phyloP scores from a whole-genome alignment of 164 flowering plant species.

The Akebia trifoliata region DNA sequence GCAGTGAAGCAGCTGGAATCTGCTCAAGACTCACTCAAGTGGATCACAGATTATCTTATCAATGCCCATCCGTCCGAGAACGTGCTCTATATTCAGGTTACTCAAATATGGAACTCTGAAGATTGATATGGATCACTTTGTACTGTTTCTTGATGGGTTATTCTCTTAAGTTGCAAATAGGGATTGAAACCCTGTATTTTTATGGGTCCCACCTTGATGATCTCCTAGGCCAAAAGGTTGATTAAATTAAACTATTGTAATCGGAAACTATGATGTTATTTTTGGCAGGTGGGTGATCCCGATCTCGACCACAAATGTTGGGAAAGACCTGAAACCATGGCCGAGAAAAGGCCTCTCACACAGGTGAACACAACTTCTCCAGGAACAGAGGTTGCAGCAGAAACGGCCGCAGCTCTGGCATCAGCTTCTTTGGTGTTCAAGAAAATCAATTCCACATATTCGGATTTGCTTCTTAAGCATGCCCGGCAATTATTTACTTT shows the following conservation, averaged over 20 bases:
- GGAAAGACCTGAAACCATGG: slow-evolving; percentile 82
- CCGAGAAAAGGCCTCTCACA: slow-evolving; percentile 60
- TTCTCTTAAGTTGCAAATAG: neutral
- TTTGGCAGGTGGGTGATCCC: slow-evolving; percentile 77
- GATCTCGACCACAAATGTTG: slow-evolving; percentile 76
- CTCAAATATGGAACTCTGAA: neutral
- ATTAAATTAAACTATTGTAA: neutral
- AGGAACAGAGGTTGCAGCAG: slow-evolving; percentile 93
- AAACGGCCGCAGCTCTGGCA: slow-evolving; percentile 94
- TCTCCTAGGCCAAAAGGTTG: neutral
- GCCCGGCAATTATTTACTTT: slow-evolving; percentile 66
- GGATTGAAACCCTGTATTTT: neutral
- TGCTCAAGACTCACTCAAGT: slow-evolving; percentile 72
- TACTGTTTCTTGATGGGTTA: neutral
- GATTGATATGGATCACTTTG: neutral
- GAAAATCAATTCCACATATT: slow-evolving; percentile 47
- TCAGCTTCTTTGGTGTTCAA: slow-evolving; percentile 85
- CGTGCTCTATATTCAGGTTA: slow-evolving; percentile 85
- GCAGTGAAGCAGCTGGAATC: slow-evolving; percentile 61
- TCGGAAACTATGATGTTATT: neutral
- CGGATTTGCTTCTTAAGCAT: slow-evolving; percentile 65
- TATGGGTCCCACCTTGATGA: neutral
- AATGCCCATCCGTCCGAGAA: slow-evolving; percentile 67
- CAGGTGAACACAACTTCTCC: slow-evolving; percentile 66
- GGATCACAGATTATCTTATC: slow-evolving; percentile 90